Conservation (phyloP, 176 grass and related monocot genomes). For the Dactylis glomerata region DNA sequence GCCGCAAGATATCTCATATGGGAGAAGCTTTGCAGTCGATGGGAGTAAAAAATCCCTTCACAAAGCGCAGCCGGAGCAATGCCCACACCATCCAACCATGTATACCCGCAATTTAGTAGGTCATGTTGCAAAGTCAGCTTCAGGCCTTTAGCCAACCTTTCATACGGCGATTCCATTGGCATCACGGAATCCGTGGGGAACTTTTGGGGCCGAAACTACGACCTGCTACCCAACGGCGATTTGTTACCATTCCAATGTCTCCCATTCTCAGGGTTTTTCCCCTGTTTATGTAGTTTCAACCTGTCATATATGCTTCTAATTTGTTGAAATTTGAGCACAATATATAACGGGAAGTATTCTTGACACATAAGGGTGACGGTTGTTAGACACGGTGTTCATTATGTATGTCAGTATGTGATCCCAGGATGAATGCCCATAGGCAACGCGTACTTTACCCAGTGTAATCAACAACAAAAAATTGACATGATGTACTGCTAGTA, state of each 20-base stretch:
- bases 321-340: too few species aligned
- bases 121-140: too few species aligned
- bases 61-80: not conserved
- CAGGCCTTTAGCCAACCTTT: not conserved
- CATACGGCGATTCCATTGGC: not conserved
- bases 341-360: too few species aligned
- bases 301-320: too few species aligned
- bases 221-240: accelerated
- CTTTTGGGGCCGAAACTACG: not conserved
- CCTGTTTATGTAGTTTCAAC: too few species aligned
- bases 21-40: not conserved
- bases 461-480: not conserved
- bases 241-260: not conserved
- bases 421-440: not conserved
- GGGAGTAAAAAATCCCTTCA: not conserved
- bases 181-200: not conserved
- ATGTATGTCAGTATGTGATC: not conserved
- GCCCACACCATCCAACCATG: not conserved
- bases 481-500: not conserved
- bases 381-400: not conserved
- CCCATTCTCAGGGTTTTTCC: too few species aligned
- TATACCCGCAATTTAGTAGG: not conserved
- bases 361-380: too few species aligned
- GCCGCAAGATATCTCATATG: too few species aligned
- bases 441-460: not conserved